phyloP scores from a whole-genome alignment of 2,329 filamentous ascomycete species.

The Diplodia scrobiculata region DNA sequence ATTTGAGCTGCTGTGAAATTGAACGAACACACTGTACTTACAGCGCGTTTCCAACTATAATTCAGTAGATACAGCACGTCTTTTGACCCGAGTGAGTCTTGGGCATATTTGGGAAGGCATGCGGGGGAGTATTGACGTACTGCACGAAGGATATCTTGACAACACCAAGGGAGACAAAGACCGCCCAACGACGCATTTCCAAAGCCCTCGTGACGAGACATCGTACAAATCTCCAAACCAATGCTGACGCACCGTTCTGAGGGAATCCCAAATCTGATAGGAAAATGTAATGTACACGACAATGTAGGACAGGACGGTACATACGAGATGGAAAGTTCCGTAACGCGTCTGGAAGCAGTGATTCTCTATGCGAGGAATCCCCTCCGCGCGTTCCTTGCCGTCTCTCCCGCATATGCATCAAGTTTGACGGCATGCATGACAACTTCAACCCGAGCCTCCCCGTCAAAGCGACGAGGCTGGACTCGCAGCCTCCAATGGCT shows the following conservation, averaged over 20 bases:
- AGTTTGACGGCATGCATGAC: slow-evolving; percentile 75
- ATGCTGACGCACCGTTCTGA: background rate
- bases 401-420: slow-evolving; percentile 69
- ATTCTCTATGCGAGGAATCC: slow-evolving; percentile 59
- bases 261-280: background rate
- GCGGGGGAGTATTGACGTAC: background rate
- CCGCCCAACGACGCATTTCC: background rate
- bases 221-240: background rate
- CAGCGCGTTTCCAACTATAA: background rate
- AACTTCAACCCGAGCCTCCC: slow-evolving; percentile 64
- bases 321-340: background rate
- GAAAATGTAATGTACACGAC: background rate
- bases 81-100: background rate
- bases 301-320: background rate
- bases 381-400: slow-evolving; percentile 65
- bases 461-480: slow-evolving; percentile 50
- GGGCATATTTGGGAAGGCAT: background rate
- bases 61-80: background rate
- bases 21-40: background rate
- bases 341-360: too few species aligned
- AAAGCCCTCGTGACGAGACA: background rate
- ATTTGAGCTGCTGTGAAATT: background rate
- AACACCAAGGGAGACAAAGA: background rate
- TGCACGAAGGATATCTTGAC: background rate
- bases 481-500: slow-evolving; percentile 57